phyloP scores from a whole-genome alignment of 108 stramenopile genomes.

The Conticribra guillardii region DNA sequence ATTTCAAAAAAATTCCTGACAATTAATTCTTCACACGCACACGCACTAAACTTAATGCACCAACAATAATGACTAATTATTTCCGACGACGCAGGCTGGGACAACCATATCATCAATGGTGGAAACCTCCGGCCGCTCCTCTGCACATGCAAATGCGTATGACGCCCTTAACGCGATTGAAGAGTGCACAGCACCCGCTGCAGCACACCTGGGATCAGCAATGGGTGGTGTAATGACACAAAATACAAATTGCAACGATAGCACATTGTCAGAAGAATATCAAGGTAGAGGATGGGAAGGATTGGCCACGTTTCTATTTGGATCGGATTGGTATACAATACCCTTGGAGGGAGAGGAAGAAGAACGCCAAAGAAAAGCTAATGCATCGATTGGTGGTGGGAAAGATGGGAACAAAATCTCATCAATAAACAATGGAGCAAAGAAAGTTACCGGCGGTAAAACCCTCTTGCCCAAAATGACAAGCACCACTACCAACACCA shows the following conservation, averaged over 20 bases:
- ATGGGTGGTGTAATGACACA: slow-evolving; percentile 4
- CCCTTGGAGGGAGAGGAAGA: slow-evolving; percentile 35
- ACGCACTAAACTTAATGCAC: neutral
- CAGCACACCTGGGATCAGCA: slow-evolving; percentile 22
- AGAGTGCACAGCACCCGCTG: slow-evolving; percentile 65
- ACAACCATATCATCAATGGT: slow-evolving; percentile 60
- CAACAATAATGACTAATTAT: neutral
- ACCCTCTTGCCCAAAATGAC: slow-evolving; percentile 13
- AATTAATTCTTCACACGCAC: no score
- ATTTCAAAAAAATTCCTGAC: no score
- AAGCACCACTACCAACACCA: neutral
- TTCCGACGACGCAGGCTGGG: slow-evolving; percentile 42
- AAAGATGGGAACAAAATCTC: slow-evolving; percentile 15
- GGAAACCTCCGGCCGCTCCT: slow-evolving; percentile 75
- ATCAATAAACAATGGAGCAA: slow-evolving; percentile 3
- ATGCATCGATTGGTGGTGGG: neutral
- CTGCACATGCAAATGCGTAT: slow-evolving; percentile 78
- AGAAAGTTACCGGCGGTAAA: slow-evolving; percentile 25
- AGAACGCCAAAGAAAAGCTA: slow-evolving; percentile 2
- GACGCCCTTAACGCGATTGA: slow-evolving; percentile 80
- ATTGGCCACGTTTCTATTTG: slow-evolving; percentile 81
- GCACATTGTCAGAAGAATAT: slow-evolving; percentile 3
- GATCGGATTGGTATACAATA: slow-evolving; percentile 70
- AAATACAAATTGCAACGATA: neutral
- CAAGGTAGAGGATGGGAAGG: slow-evolving; percentile 66